phyloP scores from a whole-genome alignment of 257 asterid species.

The Eustoma russellianum region DNA sequence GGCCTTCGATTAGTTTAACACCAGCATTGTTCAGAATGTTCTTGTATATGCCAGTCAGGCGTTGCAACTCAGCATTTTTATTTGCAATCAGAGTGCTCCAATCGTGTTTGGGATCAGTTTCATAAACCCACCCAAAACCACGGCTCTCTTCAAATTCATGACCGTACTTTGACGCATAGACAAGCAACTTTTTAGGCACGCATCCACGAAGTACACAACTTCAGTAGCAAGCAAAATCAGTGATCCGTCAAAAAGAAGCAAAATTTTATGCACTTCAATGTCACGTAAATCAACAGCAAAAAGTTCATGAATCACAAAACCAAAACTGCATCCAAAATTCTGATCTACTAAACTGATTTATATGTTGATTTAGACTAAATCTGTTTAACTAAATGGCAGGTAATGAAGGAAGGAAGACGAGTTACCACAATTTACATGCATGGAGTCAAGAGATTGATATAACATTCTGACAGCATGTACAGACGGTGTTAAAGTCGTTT shows the following conservation, averaged over 20 bases:
- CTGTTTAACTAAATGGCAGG: too few species aligned
- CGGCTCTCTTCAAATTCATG: conserved; percentile 92
- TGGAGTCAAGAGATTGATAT: too few species aligned
- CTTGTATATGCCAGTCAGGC: conserved; percentile 83
- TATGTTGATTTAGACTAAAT: too few species aligned
- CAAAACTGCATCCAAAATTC: too few species aligned
- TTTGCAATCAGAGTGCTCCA: conserved; percentile 91
- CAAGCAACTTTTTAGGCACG: conserved; percentile 90
- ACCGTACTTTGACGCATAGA: conserved; percentile 80
- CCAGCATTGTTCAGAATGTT: conserved; percentile 67
- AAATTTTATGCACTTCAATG: background rate
- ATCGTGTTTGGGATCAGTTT: conserved; percentile 83
- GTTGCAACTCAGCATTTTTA: conserved; percentile 88
- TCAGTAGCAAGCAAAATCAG: conserved; percentile 13
- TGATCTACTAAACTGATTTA: too few species aligned
- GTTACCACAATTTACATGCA: background rate
- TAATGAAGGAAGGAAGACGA: background rate
- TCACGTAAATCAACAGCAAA: too few species aligned
- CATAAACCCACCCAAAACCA: conserved; percentile 91
- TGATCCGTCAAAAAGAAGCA: background rate
- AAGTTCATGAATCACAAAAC: too few species aligned
- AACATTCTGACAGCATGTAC: too few species aligned
- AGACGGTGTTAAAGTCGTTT: too few species aligned
- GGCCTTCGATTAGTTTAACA: conserved; percentile 72
- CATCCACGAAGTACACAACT: conserved; percentile 99